Evolutionary conservation across 108 stramenopile genomes (phyloP).

Genomic region (Seminavis robusta): DNA sequence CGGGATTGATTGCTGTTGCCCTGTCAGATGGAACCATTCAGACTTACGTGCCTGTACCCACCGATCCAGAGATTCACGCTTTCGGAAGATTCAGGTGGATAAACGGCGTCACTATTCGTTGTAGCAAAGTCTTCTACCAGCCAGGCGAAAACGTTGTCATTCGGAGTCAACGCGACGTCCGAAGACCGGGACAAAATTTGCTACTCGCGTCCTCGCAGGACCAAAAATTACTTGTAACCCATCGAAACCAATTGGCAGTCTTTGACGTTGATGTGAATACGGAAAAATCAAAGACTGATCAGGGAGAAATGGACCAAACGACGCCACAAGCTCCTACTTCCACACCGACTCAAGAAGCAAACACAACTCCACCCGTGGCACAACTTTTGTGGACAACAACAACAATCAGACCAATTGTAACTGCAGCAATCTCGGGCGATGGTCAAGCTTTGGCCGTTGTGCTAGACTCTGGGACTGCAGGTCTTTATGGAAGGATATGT

Average conservation of each 20-base stretch:
- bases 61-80: slow-evolving; percentile 11
- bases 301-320: slow-evolving; percentile 27
- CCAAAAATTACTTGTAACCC: slow-evolving; percentile 49
- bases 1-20: slow-evolving; percentile 29
- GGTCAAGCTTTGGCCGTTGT: background rate
- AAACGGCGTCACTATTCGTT: slow-evolving; percentile 16
- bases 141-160: background rate
- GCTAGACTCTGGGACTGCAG: too few species aligned
- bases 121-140: slow-evolving; percentile 28
- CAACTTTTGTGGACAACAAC: slow-evolving; percentile 49
- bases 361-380: too few species aligned
- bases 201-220: slow-evolving; percentile 36
- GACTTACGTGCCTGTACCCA: slow-evolving; percentile 25
- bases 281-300: background rate
- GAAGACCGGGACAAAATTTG: background rate
- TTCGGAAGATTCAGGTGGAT: slow-evolving; percentile 12
- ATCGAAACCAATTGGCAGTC: slow-evolving; percentile 65
- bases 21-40: slow-evolving; percentile 25
- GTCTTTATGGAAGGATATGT: too few species aligned
- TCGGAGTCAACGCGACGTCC: background rate
- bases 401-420: slow-evolving; percentile 16
- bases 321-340: too few species aligned
- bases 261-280: slow-evolving; percentile 26
- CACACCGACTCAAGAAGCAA: too few species aligned
- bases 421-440: slow-evolving; percentile 22